These are phyloP conservation scores for Fusarium sp. DNA, from an alignment of 2,329 filamentous ascomycete species.

Conservation along the genomic window DNA sequence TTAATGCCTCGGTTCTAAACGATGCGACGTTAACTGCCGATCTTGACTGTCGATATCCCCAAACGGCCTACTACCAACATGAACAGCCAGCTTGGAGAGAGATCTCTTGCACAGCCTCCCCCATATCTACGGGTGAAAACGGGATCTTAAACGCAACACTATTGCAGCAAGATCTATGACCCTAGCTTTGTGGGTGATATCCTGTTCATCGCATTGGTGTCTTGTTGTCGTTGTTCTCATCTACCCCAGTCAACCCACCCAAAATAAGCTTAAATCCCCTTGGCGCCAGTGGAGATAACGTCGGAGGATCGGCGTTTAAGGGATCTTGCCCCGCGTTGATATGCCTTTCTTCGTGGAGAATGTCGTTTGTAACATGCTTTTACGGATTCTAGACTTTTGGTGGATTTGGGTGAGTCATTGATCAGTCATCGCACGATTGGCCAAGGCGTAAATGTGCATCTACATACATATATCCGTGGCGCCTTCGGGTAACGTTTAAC, in stretches of 20 bases:
- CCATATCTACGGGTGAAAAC: slow-evolving; percentile 15
- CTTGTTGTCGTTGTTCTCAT: not conserved
- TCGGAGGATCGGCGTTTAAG: slow-evolving; percentile 38
- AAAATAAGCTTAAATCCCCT: slow-evolving; percentile 25
- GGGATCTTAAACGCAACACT: slow-evolving; percentile 3
- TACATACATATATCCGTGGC: not conserved
- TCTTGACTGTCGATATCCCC: not conserved
- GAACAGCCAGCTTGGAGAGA: not conserved
- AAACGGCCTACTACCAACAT: too few relatives aligned
- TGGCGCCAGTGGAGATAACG: slow-evolving; percentile 33
- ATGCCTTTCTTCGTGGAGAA: not conserved
- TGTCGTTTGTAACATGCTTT: not conserved
- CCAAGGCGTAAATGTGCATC: not conserved
- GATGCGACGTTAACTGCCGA: slow-evolving; percentile 1
- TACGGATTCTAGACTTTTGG: not conserved
- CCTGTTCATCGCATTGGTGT: not conserved
- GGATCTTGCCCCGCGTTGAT: slow-evolving; percentile 35
- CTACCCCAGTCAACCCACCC: slow-evolving; percentile 2
- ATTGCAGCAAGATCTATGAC: too few relatives aligned
- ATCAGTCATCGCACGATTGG: not conserved
- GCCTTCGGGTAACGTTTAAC: not conserved
- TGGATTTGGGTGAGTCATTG: not conserved
- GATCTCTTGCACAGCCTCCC: not conserved
- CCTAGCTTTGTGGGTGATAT: not conserved
- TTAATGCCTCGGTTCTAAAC: not conserved